Percentiles rank a stretch among this genome's conserved stretches.
These are phyloP conservation scores for Neurospora sp. DNA, from an alignment of 495 filamentous ascomycete genomes.

Conservation along the genomic window DNA sequence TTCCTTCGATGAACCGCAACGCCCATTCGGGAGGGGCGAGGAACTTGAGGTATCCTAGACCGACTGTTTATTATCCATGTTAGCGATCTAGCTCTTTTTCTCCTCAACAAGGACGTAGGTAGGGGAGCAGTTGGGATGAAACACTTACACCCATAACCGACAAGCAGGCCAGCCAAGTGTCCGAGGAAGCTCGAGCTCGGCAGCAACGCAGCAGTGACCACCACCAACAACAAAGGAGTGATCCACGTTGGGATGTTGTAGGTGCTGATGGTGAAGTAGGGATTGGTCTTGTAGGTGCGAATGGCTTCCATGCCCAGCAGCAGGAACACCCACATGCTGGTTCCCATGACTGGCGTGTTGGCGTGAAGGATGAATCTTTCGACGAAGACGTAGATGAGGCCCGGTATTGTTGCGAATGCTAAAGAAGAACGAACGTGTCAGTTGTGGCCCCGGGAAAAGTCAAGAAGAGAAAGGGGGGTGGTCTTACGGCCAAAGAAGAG, in stretches of 20 bases:
- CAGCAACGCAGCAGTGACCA: slow-evolving; percentile 61
- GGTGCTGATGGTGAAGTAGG: slow-evolving; percentile 62
- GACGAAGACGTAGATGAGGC: slow-evolving; percentile 56
- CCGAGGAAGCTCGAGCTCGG: slow-evolving; percentile 77
- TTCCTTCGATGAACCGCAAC: slow-evolving; percentile 74
- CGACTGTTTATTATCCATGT: slow-evolving; percentile 43
- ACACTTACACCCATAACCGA: slow-evolving; percentile 77
- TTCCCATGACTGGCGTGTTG: slow-evolving; percentile 66
- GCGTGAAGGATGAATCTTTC: slow-evolving; percentile 56
- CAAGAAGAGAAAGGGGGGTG: not conserved
- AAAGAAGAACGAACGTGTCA: slow-evolving; percentile 7
- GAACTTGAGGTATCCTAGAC: slow-evolving; percentile 73
- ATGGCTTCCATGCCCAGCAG: slow-evolving; percentile 76
- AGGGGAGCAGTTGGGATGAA: not conserved
- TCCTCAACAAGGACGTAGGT: not conserved
- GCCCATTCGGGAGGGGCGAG: slow-evolving; percentile 75
- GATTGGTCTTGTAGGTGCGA: slow-evolving; percentile 62
- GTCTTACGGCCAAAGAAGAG: slow-evolving; percentile 81
- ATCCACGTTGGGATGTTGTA: slow-evolving; percentile 85
- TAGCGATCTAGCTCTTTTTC: not conserved
- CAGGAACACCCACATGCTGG: slow-evolving; percentile 84
- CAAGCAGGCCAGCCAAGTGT: slow-evolving; percentile 66
- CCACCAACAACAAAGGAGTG: slow-evolving; percentile 64
- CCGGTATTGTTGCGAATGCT: slow-evolving; percentile 77
- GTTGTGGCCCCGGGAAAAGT: not conserved